Percentiles rank a stretch among this genome's conserved stretches.
phyloP scores from a whole-genome alignment of 805 yeast species.

The Suhomyces xylopsoci region DNA sequence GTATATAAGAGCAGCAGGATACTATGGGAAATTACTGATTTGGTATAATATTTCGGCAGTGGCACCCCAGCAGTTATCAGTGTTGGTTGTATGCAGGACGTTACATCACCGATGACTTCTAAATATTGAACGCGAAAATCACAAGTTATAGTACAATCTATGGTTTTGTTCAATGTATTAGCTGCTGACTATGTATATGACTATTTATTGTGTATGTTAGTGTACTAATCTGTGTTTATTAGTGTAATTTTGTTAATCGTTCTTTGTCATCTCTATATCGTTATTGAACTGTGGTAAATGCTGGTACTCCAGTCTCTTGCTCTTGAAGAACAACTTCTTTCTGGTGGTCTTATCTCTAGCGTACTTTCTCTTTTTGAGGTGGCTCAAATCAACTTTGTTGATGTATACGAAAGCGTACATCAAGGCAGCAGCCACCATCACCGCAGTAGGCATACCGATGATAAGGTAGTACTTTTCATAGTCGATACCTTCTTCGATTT shows the following conservation, averaged over 20 bases:
- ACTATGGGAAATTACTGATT: not conserved
- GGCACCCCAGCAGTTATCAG: not conserved
- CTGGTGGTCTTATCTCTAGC: slow-evolving; percentile 24
- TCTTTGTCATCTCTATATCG: slow-evolving; percentile 17
- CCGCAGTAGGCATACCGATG: slow-evolving; percentile 66
- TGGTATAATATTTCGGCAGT: not conserved
- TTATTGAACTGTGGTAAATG: slow-evolving; percentile 33
- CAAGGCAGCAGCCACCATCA: slow-evolving; percentile 53
- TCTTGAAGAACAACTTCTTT: slow-evolving; percentile 27
- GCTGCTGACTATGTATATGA: not conserved
- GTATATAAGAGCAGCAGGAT: not conserved
- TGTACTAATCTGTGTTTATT: too few species aligned
- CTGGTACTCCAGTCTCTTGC: slow-evolving; percentile 19
- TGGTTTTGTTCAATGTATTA: not conserved
- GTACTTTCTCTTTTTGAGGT: slow-evolving; percentile 32
- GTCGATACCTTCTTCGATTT: slow-evolving; percentile 46
- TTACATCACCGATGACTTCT: too few species aligned
- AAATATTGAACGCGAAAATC: too few species aligned
- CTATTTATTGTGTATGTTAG: too few species aligned
- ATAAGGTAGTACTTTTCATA: slow-evolving; percentile 58
- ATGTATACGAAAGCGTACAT: slow-evolving; percentile 63
- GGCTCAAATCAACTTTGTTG: slow-evolving; percentile 49
- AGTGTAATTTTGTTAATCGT: slow-evolving; percentile 3
- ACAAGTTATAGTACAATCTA: too few species aligned
- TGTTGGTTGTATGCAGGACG: not conserved